These are phyloP conservation scores for Euclidium syriacum DNA, from an alignment of 345 rosid genomes.

Conservation along the genomic window DNA sequence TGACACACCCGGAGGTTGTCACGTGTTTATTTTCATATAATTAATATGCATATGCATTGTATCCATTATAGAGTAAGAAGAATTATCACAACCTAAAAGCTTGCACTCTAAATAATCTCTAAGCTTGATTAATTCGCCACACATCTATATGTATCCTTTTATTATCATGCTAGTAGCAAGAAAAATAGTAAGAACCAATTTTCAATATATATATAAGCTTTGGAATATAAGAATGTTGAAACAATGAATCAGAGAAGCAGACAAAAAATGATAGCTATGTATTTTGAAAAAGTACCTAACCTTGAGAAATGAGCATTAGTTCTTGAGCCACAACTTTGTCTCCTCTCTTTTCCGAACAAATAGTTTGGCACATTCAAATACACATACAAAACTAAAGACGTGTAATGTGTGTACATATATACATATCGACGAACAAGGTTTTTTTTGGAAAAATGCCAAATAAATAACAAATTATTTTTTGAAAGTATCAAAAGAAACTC, in stretches of 20 bases:
- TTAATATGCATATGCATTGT: constrained; percentile 9
- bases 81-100: constrained; percentile 2
- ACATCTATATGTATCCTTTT: neutral
- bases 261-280: constrained; percentile 15
- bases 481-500: too few relatives aligned
- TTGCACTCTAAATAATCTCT: neutral
- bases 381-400: constrained; percentile 14
- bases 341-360: constrained; percentile 26
- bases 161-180: constrained; percentile 2
- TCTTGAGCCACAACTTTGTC: constrained; percentile 33
- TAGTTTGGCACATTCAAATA: constrained; percentile 11
- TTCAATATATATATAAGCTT: too few relatives aligned
- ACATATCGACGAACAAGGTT: constrained; percentile 2
- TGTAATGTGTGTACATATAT: constrained; percentile 1
- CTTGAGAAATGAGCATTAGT: constrained; percentile 2
- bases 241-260: neutral
- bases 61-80: neutral
- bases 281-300: neutral
- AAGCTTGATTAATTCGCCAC: neutral
- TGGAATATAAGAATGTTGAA: constrained; percentile 9
- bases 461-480: too few relatives aligned
- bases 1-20: constrained; percentile 19
- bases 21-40: constrained; percentile 18
- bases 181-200: neutral
- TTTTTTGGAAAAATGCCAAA: too few relatives aligned